These are phyloP conservation scores for Amylostereum chailletii DNA, from an alignment of 1,284 basidiomycete species.

Conservation along the genomic window DNA sequence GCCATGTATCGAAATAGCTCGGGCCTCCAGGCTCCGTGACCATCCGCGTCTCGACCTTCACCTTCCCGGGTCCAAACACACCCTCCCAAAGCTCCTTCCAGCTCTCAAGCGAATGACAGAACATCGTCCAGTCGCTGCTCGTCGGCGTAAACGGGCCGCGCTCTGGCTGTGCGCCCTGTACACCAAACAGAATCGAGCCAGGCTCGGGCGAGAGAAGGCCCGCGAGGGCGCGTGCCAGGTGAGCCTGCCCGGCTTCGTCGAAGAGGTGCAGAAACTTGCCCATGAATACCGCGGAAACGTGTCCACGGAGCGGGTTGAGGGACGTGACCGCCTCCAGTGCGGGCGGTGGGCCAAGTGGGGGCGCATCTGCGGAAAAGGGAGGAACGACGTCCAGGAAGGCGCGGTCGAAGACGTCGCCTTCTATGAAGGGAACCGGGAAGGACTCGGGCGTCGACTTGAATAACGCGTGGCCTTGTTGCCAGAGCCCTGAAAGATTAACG, in stretches of 20 bases:
- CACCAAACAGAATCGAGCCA: conserved; percentile 25
- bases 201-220: conserved; percentile 26
- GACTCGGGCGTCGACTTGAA: conserved; percentile 21
- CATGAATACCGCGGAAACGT: conserved; percentile 32
- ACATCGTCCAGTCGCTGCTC: not conserved
- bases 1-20: too few species aligned
- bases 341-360: conserved; percentile 17
- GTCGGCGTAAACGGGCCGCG: not conserved
- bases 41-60: not conserved
- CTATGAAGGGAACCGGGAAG: conserved; percentile 33
- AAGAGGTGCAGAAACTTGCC: conserved; percentile 42
- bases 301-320: conserved; percentile 31
- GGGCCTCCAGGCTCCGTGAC: too few species aligned
- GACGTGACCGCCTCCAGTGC: conserved; percentile 23
- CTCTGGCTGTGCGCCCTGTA: conserved; percentile 12
- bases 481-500: conserved; percentile 12
- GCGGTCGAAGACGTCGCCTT: conserved; percentile 32
- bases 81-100: not conserved
- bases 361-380: conserved; percentile 15
- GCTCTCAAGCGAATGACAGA: not conserved
- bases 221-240: conserved; percentile 27
- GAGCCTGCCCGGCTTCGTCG: conserved; percentile 26
- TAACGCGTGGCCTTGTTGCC: conserved; percentile 19
- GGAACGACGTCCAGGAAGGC: conserved; percentile 19
- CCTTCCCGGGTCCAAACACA: not conserved